Evolutionary conservation across 768 basidiomycete species (phyloP).

Genomic region (Mycena vulgaris): DNA sequence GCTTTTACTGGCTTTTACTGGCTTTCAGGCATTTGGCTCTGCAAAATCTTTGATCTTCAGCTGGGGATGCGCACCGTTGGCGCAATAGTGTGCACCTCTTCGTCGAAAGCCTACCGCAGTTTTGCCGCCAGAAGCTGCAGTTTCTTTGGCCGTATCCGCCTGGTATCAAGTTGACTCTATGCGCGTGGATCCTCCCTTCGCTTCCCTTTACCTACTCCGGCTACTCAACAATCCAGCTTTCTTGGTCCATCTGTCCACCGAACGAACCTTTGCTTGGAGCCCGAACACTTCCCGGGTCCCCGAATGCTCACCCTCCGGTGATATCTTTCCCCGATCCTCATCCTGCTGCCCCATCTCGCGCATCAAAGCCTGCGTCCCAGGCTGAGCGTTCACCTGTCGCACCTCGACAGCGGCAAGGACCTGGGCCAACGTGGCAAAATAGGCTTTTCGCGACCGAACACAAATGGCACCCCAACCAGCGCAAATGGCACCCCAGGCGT

Average conservation of each 20-base stretch:
- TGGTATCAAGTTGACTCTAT: too few relatives aligned
- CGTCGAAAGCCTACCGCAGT: not conserved
- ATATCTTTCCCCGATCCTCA: constrained; percentile 11
- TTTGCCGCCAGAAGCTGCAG: too few relatives aligned
- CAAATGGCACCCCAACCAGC: constrained; percentile 3
- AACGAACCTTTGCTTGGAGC: not conserved
- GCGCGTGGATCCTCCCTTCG: too few relatives aligned
- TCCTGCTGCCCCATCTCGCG: not conserved
- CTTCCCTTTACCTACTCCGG: too few relatives aligned
- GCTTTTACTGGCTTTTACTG: not conserved
- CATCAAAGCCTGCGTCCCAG: not conserved
- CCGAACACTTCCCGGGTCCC: not conserved
- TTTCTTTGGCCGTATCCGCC: too few relatives aligned
- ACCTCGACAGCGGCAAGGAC: not conserved
- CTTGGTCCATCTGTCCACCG: too few relatives aligned
- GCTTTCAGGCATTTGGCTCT: not conserved
- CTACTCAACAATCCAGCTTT: too few relatives aligned
- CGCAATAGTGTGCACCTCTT: too few relatives aligned
- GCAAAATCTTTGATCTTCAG: too few relatives aligned
- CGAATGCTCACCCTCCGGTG: not conserved
- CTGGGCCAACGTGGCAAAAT: constrained; percentile 20
- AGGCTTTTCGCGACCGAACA: constrained; percentile 19
- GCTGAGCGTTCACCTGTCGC: constrained; percentile 1
- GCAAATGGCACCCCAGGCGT: not conserved
- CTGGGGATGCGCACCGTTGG: too few relatives aligned